phyloP scores from a whole-genome alignment of 495 filamentous ascomycete species.

The Penicillium maclennaniae region DNA sequence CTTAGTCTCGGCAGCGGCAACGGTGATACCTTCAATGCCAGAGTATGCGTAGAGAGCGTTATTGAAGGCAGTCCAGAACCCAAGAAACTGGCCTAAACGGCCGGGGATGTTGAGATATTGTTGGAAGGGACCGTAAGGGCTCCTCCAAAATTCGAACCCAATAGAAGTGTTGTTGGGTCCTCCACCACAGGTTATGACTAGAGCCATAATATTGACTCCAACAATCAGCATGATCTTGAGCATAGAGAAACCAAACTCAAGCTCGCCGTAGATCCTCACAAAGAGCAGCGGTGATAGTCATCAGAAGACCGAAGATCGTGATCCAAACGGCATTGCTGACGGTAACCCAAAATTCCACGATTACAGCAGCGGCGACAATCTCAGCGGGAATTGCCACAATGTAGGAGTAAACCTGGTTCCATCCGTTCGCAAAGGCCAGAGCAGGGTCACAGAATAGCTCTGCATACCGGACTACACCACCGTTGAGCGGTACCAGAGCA shows the following conservation, averaged over 20 bases:
- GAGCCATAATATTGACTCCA: constrained; percentile 47
- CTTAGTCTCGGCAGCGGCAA: constrained; percentile 44
- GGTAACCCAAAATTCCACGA: constrained; percentile 47
- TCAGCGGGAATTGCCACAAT: constrained; percentile 39
- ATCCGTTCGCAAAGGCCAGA: constrained; percentile 30
- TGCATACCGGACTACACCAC: constrained; percentile 26
- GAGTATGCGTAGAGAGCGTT: constrained; percentile 55
- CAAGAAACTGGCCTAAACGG: constrained; percentile 31
- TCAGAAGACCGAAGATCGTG: constrained; percentile 40
- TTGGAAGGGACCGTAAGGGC: constrained; percentile 20
- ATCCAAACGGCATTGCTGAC: constrained; percentile 40
- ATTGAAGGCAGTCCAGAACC: constrained; percentile 54
- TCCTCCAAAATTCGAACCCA: constrained; percentile 23
- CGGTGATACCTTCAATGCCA: constrained; percentile 49
- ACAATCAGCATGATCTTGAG: constrained; percentile 46
- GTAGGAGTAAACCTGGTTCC: constrained; percentile 30
- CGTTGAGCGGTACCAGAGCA: constrained; percentile 28
- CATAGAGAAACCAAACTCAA: constrained; percentile 42
- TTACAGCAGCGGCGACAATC: constrained; percentile 41
- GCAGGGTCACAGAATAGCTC: constrained; percentile 31
- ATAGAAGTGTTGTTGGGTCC: constrained; percentile 17
- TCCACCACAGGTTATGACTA: constrained; percentile 26
- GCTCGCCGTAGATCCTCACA: constrained; percentile 44
- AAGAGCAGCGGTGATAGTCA: constrained; percentile 43
- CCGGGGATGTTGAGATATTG: constrained; percentile 19